These are phyloP conservation scores for Elongisporangium anandrum DNA, from an alignment of 352 stramenopile genomes.

Conservation along the genomic window DNA sequence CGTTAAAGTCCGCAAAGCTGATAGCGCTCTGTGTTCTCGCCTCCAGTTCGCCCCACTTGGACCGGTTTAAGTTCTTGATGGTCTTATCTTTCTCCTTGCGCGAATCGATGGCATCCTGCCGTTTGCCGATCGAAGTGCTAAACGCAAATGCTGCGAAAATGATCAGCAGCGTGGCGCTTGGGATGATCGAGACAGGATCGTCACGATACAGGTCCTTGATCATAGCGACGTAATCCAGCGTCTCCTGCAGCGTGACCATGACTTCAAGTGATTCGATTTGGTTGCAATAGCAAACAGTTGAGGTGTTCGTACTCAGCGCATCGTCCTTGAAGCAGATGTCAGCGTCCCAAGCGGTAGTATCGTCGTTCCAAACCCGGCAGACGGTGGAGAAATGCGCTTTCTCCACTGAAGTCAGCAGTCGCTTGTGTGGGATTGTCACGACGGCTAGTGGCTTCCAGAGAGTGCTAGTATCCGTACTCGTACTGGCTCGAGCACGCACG, in stretches of 20 bases:
- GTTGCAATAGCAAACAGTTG: slow-evolving; percentile 59
- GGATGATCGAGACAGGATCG: slow-evolving; percentile 48
- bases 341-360: slow-evolving; percentile 25
- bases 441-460: slow-evolving; percentile 38
- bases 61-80: slow-evolving; percentile 52
- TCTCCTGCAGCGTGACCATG: slow-evolving; percentile 56
- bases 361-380: slow-evolving; percentile 50
- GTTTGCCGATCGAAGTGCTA: slow-evolving; percentile 22
- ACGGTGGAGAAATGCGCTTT: slow-evolving; percentile 56
- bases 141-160: slow-evolving; percentile 35
- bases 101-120: slow-evolving; percentile 25
- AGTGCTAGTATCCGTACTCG: slow-evolving; percentile 2
- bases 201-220: slow-evolving; percentile 54
- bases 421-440: slow-evolving; percentile 43
- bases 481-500: slow-evolving; percentile 15
- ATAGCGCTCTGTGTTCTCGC: slow-evolving; percentile 23
- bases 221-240: slow-evolving; percentile 56
- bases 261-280: slow-evolving; percentile 44
- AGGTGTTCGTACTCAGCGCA: slow-evolving; percentile 20
- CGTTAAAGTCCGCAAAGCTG: slow-evolving; percentile 46
- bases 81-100: slow-evolving; percentile 46
- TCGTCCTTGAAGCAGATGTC: slow-evolving; percentile 65
- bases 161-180: slow-evolving; percentile 27
- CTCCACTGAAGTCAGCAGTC: slow-evolving; percentile 35
- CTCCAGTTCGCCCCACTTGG: slow-evolving; percentile 61